Base-by-base conservation (phyloP, 768 basidiomycete species). In the Tricholoma sp. region DNA sequence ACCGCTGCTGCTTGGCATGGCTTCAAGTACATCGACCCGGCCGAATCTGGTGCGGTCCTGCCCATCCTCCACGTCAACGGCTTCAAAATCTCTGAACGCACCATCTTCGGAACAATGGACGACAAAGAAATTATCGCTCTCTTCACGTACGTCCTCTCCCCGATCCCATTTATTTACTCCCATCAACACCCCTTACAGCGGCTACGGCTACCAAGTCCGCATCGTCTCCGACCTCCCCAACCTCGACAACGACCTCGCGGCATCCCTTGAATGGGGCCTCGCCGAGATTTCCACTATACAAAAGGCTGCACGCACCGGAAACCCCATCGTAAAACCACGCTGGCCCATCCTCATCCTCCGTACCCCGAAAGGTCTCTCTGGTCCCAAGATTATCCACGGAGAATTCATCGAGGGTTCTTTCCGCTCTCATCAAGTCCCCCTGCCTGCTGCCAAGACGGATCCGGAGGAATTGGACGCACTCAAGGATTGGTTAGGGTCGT, bases 81-180 rank as follows among this genome's bases (percentile, higher is more conserved):
- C 14, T 92, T 91, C 80, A 89, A 94, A 77, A 94, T 95, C 59
- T 91, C 89, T 0, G 91, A 94, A 67, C 82, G 91, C 35, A 95
- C 94, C 14, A 88, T 97, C 57, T 88, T 85, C 57, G 94, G 93
- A 39, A 86, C 86, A 19, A 94, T 95, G 91, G 93, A 95, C 64
- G 79, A 96, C 67, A 85, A 88, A 64, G 94, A 95, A 67, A 72
- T 94, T 24, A 79, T 74, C 16, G 74, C 85, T 0, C 74, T 93
- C 22, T 94, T 91, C 79, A 84, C 83, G 89, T 86, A 56, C 22
- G 78, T 66, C 5, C 45, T 32, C 35, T 46, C 27, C 29, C 11
- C 57, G n/a, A n/a, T n/a, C n/a, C n/a, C n/a, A n/a, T n/a, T n/a
- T n/a, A n/a, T n/a, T n/a, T n/a, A n/a, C n/a, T n/a, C n/a, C n/a